Percentiles rank a stretch among this genome's conserved stretches.
Evolutionary conservation across 2,329 filamentous ascomycete species (phyloP).

Genomic region (Pseudofabraea citricarpa): DNA sequence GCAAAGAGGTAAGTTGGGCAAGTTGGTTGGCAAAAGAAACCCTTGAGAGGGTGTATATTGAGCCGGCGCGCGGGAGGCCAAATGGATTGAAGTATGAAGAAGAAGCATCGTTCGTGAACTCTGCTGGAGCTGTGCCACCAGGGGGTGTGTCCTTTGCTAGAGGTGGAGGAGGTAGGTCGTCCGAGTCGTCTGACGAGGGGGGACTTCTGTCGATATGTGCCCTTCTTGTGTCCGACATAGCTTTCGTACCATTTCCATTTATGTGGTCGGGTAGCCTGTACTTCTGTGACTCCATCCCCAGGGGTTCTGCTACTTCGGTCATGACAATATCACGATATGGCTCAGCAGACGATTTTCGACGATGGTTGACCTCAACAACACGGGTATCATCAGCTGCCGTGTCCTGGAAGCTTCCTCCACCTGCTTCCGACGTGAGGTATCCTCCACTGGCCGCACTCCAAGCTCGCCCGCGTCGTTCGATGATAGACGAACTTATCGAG

Average conservation of each 20-base stretch:
- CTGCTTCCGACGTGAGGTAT: conserved; percentile 23
- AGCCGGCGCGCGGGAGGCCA: conserved; percentile 66
- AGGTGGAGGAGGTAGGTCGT: conserved; percentile 37
- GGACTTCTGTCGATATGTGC: conserved; percentile 49
- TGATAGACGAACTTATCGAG: conserved; percentile 38
- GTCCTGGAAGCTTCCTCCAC: conserved; percentile 19
- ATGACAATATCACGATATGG: conserved; percentile 22
- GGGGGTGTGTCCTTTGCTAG: conserved; percentile 48
- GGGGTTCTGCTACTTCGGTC: conserved; percentile 30
- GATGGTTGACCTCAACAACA: conserved; percentile 19
- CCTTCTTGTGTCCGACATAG: conserved; percentile 50
- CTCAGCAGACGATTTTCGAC: conserved; percentile 16
- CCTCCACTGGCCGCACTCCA: conserved; percentile 59
- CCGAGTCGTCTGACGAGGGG: conserved; percentile 31
- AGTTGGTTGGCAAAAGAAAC: conserved; percentile 92
- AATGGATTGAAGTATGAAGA: conserved; percentile 61
- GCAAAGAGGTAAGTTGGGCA: conserved; percentile 84
- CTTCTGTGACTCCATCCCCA: conserved; percentile 69
- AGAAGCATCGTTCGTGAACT: conserved; percentile 22
- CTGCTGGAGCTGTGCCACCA: conserved; percentile 30
- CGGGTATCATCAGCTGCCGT: conserved; percentile 16
- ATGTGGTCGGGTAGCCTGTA: conserved; percentile 68
- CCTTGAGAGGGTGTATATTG: conserved; percentile 89
- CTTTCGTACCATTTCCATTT: conserved; percentile 64
- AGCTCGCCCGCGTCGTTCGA: conserved; percentile 64